These are phyloP conservation scores for Fusarium pininemorale DNA, from an alignment of 2,329 filamentous ascomycete species.

Conservation along the genomic window DNA sequence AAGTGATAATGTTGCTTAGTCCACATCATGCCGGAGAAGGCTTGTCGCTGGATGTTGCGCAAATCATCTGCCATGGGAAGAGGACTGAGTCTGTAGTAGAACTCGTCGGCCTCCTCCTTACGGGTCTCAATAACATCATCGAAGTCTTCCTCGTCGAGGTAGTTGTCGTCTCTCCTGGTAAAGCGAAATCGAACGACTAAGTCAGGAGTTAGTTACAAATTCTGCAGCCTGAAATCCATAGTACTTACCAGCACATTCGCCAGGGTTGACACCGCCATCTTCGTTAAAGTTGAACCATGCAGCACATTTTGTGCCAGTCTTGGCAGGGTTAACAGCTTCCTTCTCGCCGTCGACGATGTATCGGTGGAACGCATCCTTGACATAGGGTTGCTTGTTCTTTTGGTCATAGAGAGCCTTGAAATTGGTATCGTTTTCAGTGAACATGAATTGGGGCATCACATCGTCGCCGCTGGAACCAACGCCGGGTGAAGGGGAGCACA, in stretches of 20 bases:
- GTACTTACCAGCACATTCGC: conserved; percentile 83
- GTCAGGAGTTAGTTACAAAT: neutral
- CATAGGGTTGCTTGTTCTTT: conserved; percentile 82
- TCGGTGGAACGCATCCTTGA: conserved; percentile 95
- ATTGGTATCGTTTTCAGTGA: conserved; percentile 97
- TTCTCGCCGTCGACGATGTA: conserved; percentile 86
- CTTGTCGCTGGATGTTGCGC: conserved; percentile 93
- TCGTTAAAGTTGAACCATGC: conserved; percentile 95
- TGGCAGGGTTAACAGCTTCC: conserved; percentile 80
- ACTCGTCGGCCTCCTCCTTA: conserved; percentile 91
- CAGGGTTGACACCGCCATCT: conserved; percentile 84
- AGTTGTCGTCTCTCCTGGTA: conserved; percentile 77
- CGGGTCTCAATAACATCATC: conserved; percentile 90
- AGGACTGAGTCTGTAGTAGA: conserved; percentile 92
- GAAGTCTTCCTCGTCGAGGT: conserved; percentile 91
- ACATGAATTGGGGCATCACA: conserved; percentile 84
- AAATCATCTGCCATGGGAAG: conserved; percentile 93
- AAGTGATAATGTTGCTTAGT: conserved; percentile 97
- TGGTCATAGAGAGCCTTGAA: conserved; percentile 78
- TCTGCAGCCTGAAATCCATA: conserved; percentile 48
- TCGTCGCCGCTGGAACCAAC: conserved; percentile 81
- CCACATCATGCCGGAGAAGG: conserved; percentile 97
- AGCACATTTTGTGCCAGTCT: conserved; percentile 85
- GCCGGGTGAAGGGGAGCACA: conserved; percentile 90
- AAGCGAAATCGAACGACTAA: conserved; percentile 89